phyloP scores from a whole-genome alignment of 495 filamentous ascomycete genomes.

The Mytilinidion resinicola region DNA sequence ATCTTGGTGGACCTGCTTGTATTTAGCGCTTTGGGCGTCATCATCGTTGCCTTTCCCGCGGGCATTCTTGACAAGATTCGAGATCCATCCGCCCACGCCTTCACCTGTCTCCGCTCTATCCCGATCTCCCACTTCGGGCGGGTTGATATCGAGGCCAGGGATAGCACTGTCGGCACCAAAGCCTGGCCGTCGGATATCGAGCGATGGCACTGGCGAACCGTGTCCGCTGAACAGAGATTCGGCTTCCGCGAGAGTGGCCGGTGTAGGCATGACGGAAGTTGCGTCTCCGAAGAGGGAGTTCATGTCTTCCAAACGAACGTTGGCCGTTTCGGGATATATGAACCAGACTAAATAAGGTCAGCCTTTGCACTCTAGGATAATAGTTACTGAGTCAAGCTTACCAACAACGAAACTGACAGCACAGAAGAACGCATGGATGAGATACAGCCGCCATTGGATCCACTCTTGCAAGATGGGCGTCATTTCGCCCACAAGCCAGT shows the following conservation, averaged over 20 bases:
- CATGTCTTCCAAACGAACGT: constrained; percentile 95
- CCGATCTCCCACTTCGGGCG: constrained; percentile 48
- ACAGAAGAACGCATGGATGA: constrained; percentile 96
- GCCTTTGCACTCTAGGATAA: background rate
- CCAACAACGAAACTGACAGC: constrained; percentile 92
- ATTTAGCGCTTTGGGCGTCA: constrained; percentile 48
- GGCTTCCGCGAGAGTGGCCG: constrained; percentile 60
- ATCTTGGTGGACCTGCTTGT: constrained; percentile 60
- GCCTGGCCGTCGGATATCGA: constrained; percentile 60
- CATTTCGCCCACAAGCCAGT: constrained; percentile 92
- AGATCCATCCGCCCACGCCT: constrained; percentile 65
- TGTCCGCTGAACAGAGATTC: constrained; percentile 64
- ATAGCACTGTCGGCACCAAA: constrained; percentile 55
- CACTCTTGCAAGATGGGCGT: constrained; percentile 85
- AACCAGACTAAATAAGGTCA: constrained; percentile 66
- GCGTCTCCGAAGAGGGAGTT: constrained; percentile 84
- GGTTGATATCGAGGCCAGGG: constrained; percentile 67
- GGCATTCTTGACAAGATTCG: constrained; percentile 52
- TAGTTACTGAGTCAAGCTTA: constrained; percentile 47
- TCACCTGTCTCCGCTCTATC: constrained; percentile 48
- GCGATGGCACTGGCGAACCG: constrained; percentile 68
- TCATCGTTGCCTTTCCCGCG: constrained; percentile 42
- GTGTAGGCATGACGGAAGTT: constrained; percentile 68
- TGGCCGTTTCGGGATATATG: constrained; percentile 92
- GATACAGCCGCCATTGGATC: constrained; percentile 88